These are phyloP conservation scores for Paraphaeosphaeria sporulosa DNA, from an alignment of 2,329 filamentous ascomycete genomes.

Conservation along the genomic window DNA sequence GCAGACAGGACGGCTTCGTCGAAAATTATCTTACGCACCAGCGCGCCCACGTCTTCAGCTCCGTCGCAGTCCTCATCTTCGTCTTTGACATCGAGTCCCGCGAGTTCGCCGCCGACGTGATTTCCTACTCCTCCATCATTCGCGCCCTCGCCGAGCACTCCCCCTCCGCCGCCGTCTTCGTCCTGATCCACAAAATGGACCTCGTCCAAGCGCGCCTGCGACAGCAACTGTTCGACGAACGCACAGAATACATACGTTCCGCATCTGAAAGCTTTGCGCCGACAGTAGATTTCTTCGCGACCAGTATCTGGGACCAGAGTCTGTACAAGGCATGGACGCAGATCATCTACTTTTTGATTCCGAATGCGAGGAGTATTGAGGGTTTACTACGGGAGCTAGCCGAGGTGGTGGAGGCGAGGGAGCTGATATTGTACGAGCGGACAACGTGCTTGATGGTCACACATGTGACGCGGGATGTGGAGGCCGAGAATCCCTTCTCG, in stretches of 20 bases:
- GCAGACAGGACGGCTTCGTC: slow-evolving; percentile 94
- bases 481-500: slow-evolving; percentile 81
- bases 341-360: slow-evolving; percentile 98
- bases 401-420: slow-evolving; percentile 86
- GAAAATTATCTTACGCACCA: slow-evolving; percentile 98
- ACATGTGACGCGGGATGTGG: slow-evolving; percentile 79
- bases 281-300: slow-evolving; percentile 82
- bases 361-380: slow-evolving; percentile 89
- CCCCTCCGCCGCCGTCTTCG: slow-evolving; percentile 82
- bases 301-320: slow-evolving; percentile 98
- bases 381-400: slow-evolving; percentile 83
- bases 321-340: slow-evolving; percentile 98
- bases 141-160: slow-evolving; percentile 88
- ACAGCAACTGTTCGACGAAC: slow-evolving; percentile 83
- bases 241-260: slow-evolving; percentile 76
- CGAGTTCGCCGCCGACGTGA: slow-evolving; percentile 90
- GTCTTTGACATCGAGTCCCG: slow-evolving; percentile 98
- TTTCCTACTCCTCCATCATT: slow-evolving; percentile 91
- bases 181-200: slow-evolving; percentile 99
- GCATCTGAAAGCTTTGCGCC: slow-evolving; percentile 74
- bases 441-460: slow-evolving; percentile 98
- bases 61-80: slow-evolving; percentile 96
- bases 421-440: slow-evolving; percentile 92
- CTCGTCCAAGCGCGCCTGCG: slow-evolving; percentile 83
- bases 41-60: slow-evolving; percentile 93